These are phyloP conservation scores for Fonsecaea pedrosoi DNA, from an alignment of 2,329 filamentous ascomycete species.

Conservation along the genomic window DNA sequence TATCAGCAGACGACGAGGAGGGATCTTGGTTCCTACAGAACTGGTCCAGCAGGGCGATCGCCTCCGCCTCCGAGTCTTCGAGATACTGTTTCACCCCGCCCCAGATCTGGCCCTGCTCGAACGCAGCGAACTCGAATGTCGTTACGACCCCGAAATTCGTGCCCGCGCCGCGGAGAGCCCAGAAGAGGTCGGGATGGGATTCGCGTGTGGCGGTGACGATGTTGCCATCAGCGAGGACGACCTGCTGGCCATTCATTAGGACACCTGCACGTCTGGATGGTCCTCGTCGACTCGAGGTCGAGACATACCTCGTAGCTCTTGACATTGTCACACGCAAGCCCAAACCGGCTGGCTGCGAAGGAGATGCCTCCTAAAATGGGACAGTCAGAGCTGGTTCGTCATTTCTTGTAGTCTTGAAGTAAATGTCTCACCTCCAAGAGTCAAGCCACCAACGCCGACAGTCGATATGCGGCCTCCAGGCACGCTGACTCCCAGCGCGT, in stretches of 20 bases:
- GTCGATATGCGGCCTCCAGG: neutral
- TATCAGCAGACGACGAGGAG: neutral
- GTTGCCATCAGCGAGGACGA: neutral
- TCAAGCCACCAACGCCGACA: neutral
- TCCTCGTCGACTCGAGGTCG: neutral
- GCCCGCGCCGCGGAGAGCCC: neutral
- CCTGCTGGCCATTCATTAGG: neutral
- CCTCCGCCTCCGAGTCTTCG: neutral
- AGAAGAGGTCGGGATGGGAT: neutral
- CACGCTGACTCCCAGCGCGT: neutral
- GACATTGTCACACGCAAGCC: neutral
- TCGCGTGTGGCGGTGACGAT: neutral
- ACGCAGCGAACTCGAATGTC: neutral
- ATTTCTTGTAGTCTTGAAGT: neutral
- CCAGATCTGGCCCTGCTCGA: neutral
- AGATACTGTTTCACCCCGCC: neutral
- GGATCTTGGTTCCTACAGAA: neutral
- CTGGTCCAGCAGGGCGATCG: neutral
- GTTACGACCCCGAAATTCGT: constrained; percentile 4
- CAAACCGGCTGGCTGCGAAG: neutral
- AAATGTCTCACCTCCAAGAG: neutral
- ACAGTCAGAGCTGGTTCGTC: neutral
- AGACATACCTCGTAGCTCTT: neutral
- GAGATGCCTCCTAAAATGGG: neutral
- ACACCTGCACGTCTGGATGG: neutral